These are phyloP conservation scores for Candida coleopterorum DNA, from an alignment of 805 yeast genomes.

Conservation along the genomic window DNA sequence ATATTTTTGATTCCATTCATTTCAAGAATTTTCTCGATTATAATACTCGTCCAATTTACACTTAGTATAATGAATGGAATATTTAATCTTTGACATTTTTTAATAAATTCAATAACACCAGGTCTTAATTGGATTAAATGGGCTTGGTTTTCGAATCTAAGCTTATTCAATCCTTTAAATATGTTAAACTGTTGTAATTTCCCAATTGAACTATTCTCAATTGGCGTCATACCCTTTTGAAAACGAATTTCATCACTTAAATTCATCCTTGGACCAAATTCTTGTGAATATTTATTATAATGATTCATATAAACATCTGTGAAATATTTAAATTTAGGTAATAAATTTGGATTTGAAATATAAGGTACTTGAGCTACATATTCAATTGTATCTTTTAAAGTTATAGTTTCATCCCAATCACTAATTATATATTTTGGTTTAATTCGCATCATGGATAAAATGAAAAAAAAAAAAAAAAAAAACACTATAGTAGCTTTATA, in stretches of 20 bases:
- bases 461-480: neutral
- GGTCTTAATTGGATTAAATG: conserved; percentile 30
- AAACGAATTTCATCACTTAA: conserved; percentile 40
- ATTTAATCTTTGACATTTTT: conserved; percentile 12
- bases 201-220: conserved; percentile 46
- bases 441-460: neutral
- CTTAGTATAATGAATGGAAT: conserved; percentile 46
- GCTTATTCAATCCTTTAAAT: conserved; percentile 38
- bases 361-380: conserved; percentile 49
- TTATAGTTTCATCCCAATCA: conserved; percentile 69
- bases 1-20: conserved; percentile 19
- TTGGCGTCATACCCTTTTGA: conserved; percentile 40
- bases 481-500: neutral
- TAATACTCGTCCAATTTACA: conserved; percentile 55
- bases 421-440: conserved; percentile 27
- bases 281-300: conserved; percentile 24
- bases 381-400: conserved; percentile 49
- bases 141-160: conserved; percentile 31
- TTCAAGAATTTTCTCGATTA: conserved; percentile 35
- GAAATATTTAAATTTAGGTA: conserved; percentile 40
- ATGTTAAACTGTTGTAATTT: conserved; percentile 34
- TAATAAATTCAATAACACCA: conserved; percentile 35
- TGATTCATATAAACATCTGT: conserved; percentile 35
- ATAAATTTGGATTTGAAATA: conserved; percentile 27
- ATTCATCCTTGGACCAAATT: conserved; percentile 25